These are phyloP conservation scores for Tricholoma sp. DNA, from an alignment of 768 basidiomycete species.

Conservation along the genomic window DNA sequence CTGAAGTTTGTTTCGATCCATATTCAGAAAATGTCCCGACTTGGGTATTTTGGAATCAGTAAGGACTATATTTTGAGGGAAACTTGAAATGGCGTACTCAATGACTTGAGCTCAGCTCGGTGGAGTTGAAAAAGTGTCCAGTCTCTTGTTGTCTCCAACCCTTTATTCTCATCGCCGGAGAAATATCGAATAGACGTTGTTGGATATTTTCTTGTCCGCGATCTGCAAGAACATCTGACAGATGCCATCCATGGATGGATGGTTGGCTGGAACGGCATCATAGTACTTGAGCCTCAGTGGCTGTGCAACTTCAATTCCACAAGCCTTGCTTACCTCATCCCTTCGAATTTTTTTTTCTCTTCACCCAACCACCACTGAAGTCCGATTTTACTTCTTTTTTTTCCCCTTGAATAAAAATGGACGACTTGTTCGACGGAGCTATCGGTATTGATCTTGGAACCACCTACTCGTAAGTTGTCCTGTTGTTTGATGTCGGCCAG, in stretches of 20 bases:
- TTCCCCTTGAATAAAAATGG: slow-evolving; percentile 57
- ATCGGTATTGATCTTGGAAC: slow-evolving; percentile 97
- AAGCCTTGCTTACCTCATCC: slow-evolving; percentile 52
- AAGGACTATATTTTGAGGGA: background rate
- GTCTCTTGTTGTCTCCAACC: slow-evolving; percentile 47
- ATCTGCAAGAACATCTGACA: slow-evolving; percentile 23
- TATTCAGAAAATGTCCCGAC: slow-evolving; percentile 60
- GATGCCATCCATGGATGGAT: slow-evolving; percentile 34
- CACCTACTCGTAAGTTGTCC: slow-evolving; percentile 79
- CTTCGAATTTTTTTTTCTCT: slow-evolving; percentile 44
- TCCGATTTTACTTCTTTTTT: slow-evolving; percentile 20
- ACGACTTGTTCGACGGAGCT: slow-evolving; percentile 93
- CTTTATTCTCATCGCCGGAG: slow-evolving; percentile 22
- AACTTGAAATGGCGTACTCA: slow-evolving; percentile 40
- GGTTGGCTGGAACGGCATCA: slow-evolving; percentile 34
- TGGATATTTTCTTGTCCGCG: slow-evolving; percentile 10
- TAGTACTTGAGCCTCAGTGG: slow-evolving; percentile 27
- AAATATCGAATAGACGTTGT: slow-evolving; percentile 16
- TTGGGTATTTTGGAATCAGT: slow-evolving; percentile 24
- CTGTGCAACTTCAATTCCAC: slow-evolving; percentile 36
- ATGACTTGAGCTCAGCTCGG: slow-evolving; percentile 48
- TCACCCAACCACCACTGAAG: slow-evolving; percentile 34
- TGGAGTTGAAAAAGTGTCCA: slow-evolving; percentile 61
- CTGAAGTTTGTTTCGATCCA: slow-evolving; percentile 71
- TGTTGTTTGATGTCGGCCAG: slow-evolving; percentile 5